Percentiles rank a stretch among this genome's conserved stretches.
Evolutionary conservation across 2,329 filamentous ascomycete species (phyloP).

Genomic region (Monascus ruber): DNA sequence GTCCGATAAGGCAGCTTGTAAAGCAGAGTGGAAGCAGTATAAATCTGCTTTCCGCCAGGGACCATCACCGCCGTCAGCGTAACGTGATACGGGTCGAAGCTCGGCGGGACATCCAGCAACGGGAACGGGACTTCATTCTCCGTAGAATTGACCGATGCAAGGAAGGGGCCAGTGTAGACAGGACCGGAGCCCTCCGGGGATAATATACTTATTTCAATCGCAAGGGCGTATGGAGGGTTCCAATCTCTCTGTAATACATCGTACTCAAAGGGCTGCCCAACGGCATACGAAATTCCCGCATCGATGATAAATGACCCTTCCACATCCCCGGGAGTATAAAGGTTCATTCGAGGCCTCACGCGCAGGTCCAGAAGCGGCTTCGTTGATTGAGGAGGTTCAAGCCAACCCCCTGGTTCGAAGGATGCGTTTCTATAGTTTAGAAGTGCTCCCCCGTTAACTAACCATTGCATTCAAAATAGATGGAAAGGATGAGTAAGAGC

Average conservation of each 20-base stretch:
- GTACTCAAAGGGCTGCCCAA: slow-evolving; percentile 21
- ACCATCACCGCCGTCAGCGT: slow-evolving; percentile 17
- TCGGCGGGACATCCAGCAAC: slow-evolving; percentile 18
- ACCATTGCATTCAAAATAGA: slow-evolving; percentile 1
- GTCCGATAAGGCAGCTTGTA: too few species aligned
- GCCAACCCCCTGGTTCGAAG: slow-evolving; percentile 38
- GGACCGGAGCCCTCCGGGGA: too few species aligned
- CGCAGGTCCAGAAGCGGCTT: slow-evolving; percentile 32
- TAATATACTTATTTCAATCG: too few species aligned
- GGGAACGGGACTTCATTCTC: slow-evolving; percentile 26
- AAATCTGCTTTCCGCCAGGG: too few species aligned
- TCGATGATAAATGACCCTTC: slow-evolving; percentile 32
- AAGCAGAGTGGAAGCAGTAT: too few species aligned
- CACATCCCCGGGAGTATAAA: slow-evolving; percentile 35
- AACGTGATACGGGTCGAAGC: slow-evolving; percentile 26
- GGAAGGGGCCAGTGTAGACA: too few species aligned
- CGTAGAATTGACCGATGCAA: slow-evolving; percentile 26
- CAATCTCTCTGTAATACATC: too few species aligned
- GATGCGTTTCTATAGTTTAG: slow-evolving; percentile 29
- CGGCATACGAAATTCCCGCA: slow-evolving; percentile 28
- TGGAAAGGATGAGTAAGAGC: too few species aligned
- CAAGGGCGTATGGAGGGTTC: too few species aligned
- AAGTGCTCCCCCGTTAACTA: neutral
- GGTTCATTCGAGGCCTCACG: slow-evolving; percentile 37
- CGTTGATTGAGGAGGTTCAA: slow-evolving; percentile 27